These are phyloP conservation scores for Jatropha podagrica DNA, from an alignment of 441 rosid species.

Conservation along the genomic window DNA sequence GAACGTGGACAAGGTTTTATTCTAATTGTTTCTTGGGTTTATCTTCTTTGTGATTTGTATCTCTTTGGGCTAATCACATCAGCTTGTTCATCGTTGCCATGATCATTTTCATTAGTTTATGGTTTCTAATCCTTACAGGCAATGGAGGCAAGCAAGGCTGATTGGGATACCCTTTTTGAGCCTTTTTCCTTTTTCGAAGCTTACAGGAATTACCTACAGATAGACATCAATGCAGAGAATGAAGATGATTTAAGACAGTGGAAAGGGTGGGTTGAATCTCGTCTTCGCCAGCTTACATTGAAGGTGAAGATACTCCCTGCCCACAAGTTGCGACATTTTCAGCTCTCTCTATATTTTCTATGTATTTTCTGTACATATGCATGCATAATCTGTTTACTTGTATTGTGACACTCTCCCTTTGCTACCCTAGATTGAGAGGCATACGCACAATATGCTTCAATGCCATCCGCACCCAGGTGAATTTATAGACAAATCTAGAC, in stretches of 20 bases:
- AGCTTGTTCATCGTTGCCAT: neutral
- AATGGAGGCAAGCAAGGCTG: constrained; percentile 77
- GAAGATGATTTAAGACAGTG: constrained; percentile 85
- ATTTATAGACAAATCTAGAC: constrained; percentile 68
- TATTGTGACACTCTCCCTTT: constrained; percentile 26
- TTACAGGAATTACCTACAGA: constrained; percentile 86
- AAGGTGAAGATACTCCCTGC: constrained; percentile 46
- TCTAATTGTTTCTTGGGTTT: neutral
- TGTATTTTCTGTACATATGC: neutral
- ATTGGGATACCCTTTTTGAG: constrained; percentile 93
- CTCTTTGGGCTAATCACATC: neutral
- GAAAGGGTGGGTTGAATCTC: constrained; percentile 99
- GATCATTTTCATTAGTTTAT: constrained; percentile 21
- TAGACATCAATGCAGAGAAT: constrained; percentile 78
- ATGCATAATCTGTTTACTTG: too few relatives aligned
- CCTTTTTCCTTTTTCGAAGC: constrained; percentile 89
- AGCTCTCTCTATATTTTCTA: neutral
- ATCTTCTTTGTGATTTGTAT: neutral
- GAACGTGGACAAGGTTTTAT: neutral
- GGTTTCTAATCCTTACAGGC: constrained; percentile 56
- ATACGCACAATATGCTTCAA: constrained; percentile 79
- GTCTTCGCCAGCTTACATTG: constrained; percentile 89
- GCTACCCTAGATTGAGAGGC: constrained; percentile 73
- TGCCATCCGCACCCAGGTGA: constrained; percentile 96
- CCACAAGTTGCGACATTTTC: neutral